phyloP scores from a whole-genome alignment of 129 eudicot genomes.

The Tagetes erecta region DNA sequence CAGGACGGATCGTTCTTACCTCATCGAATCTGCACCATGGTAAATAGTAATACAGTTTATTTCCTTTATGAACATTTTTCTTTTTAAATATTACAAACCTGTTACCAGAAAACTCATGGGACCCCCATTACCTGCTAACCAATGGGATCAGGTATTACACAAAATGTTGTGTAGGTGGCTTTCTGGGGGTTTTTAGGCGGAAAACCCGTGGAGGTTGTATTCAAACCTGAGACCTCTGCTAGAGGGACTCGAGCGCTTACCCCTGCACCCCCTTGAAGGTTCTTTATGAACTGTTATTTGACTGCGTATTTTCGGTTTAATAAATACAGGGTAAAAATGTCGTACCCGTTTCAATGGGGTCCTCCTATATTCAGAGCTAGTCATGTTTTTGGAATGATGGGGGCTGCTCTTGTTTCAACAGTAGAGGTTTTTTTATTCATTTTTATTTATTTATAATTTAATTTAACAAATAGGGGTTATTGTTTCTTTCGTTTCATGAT shows the following conservation, averaged over 20 bases:
- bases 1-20: constrained; percentile 69
- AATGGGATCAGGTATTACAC: neutral
- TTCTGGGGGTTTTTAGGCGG: too few species aligned
- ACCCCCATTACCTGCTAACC: neutral
- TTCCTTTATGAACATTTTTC: neutral
- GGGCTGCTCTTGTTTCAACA: constrained; percentile 95
- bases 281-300: neutral
- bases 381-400: constrained; percentile 97
- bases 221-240: too few species aligned
- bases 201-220: too few species aligned
- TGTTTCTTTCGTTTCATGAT: neutral
- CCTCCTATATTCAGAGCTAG: constrained; percentile 94
- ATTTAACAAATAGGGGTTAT: neutral
- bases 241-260: too few species aligned
- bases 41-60: constrained; percentile 22
- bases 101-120: neutral
- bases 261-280: neutral
- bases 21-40: constrained; percentile 89
- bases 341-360: constrained; percentile 98
- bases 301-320: neutral
- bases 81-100: neutral
- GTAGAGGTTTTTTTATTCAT: constrained; percentile 58
- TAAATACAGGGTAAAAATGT: constrained; percentile 63
- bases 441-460: neutral
- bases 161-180: too few species aligned